Conservation (phyloP, 768 basidiomycete genomes). For the Tricholomella constricta region DNA sequence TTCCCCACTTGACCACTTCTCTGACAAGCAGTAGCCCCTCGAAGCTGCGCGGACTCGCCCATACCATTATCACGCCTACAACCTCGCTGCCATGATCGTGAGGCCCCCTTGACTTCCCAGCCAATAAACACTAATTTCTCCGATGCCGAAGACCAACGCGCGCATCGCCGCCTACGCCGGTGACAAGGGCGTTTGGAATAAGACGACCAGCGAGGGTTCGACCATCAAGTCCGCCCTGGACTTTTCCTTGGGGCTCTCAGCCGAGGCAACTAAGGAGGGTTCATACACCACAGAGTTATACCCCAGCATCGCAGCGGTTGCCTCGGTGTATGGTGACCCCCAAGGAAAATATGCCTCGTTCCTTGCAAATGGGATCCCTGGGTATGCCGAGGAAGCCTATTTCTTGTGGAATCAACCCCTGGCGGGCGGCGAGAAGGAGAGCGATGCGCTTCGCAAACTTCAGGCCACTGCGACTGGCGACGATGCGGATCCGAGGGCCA, state of each 20-base stretch:
- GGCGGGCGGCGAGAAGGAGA: constrained; percentile 29
- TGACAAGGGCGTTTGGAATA: constrained; percentile 50
- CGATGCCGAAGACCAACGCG: constrained; percentile 52
- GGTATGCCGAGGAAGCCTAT: constrained; percentile 45
- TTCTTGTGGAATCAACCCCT: constrained; percentile 61
- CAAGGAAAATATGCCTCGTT: constrained; percentile 55
- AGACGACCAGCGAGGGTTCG: constrained; percentile 47
- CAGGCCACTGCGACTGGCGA: not conserved
- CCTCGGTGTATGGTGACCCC: constrained; percentile 60
- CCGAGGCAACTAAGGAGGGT: constrained; percentile 30
- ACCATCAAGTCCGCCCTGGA: constrained; percentile 63
- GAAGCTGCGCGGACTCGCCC: constrained; percentile 63
- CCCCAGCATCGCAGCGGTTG: constrained; percentile 59
- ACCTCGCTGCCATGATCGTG: constrained; percentile 69
- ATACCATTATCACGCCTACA: constrained; percentile 69
- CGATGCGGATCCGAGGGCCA: not conserved
- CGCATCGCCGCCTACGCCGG: constrained; percentile 50
- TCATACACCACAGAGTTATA: constrained; percentile 51
- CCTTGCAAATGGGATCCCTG: constrained; percentile 37
- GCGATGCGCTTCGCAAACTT: constrained; percentile 1
- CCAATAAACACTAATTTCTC: not conserved
- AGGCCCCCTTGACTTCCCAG: constrained; percentile 18
- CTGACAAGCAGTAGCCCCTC: constrained; percentile 42
- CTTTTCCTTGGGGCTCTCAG: constrained; percentile 51
- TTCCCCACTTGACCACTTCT: not conserved